Percentiles rank a stretch among this genome's conserved stretches.
Evolutionary conservation across 2,329 filamentous ascomycete genomes (phyloP).

Genomic region (Didymella segeticola): DNA sequence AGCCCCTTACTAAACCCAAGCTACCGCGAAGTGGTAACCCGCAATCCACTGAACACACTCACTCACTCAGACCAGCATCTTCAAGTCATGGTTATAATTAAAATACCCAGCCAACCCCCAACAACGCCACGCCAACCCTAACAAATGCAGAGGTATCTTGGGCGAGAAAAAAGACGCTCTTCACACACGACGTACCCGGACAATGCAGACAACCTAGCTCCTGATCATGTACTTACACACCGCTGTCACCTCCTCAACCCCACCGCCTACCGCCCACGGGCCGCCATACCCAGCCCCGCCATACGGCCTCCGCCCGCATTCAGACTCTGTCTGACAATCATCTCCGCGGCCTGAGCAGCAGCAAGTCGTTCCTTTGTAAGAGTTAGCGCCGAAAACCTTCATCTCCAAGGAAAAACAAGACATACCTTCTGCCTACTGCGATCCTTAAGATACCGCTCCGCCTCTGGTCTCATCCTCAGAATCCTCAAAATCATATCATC

Average conservation of each 20-base stretch:
- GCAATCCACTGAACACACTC: too few relatives aligned
- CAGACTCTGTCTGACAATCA: slow-evolving; percentile 93
- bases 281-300: slow-evolving; percentile 47
- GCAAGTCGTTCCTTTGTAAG: slow-evolving; percentile 73
- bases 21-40: too few relatives aligned
- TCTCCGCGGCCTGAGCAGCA: slow-evolving; percentile 86
- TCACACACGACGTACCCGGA: too few relatives aligned
- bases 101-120: background rate
- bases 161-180: background rate
- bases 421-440: slow-evolving; percentile 80
- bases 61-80: slow-evolving; percentile 8
- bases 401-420: background rate
- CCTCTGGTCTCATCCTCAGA: slow-evolving; percentile 91
- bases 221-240: too few relatives aligned
- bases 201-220: too few relatives aligned
- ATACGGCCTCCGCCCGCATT: slow-evolving; percentile 63
- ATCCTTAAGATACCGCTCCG: slow-evolving; percentile 84
- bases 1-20: too few relatives aligned
- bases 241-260: background rate
- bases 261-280: slow-evolving; percentile 8
- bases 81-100: background rate
- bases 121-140: background rate
- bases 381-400: slow-evolving; percentile 1
- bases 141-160: slow-evolving; percentile 10
- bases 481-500: slow-evolving; percentile 99